A percentile compares a stretch with the other conserved stretches of the same genome.
These are phyloP conservation scores for Trypanosoma caninum DNA, from an alignment of 208 protist genomes.

Conservation along the genomic window DNA sequence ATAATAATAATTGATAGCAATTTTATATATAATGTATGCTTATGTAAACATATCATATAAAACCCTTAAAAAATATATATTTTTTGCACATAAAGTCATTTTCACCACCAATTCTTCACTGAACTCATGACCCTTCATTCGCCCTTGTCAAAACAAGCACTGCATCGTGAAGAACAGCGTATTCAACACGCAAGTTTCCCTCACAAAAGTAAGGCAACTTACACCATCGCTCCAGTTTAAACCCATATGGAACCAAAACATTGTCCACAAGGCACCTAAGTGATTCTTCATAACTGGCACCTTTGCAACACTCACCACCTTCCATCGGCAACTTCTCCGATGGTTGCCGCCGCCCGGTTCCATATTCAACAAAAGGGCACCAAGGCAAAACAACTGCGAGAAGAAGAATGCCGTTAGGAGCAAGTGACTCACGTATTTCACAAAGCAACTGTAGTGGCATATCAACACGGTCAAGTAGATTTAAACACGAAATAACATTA, in stretches of 20 bases:
- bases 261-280: conserved; percentile 64
- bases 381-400: conserved; percentile 85
- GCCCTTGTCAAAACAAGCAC: conserved; percentile 65
- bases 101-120: not conserved
- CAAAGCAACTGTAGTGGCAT: conserved; percentile 53
- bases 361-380: conserved; percentile 86
- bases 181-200: conserved; percentile 70
- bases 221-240: conserved; percentile 81
- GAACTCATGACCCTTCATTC: conserved; percentile 4
- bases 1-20: too few relatives aligned
- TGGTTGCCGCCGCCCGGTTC: conserved; percentile 44
- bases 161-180: conserved; percentile 73
- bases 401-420: conserved; percentile 46
- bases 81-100: not conserved
- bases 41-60: too few relatives aligned
- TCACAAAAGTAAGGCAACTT: conserved; percentile 81
- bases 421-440: conserved; percentile 60
- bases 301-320: conserved; percentile 71
- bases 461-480: conserved; percentile 84
- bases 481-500: conserved; percentile 76
- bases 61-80: too few relatives aligned
- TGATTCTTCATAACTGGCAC: conserved; percentile 68
- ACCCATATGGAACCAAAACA: conserved; percentile 68
- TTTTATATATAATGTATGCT: too few relatives aligned
- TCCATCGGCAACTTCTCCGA: conserved; percentile 69